Conservation (phyloP, 805 yeast species). For the Wickerhamomyces strasburgensis region DNA sequence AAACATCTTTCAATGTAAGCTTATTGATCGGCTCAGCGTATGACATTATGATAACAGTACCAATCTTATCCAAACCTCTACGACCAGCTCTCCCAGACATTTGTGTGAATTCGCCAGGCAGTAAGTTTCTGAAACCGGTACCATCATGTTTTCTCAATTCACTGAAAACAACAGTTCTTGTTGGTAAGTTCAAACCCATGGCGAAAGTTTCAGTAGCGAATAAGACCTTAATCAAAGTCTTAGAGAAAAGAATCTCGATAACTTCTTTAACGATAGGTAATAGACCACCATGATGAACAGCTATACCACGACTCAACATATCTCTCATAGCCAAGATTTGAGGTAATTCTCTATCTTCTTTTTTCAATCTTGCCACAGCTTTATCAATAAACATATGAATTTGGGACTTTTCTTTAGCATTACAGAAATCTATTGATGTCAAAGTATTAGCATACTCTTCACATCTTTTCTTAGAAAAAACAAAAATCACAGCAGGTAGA, state of each 20-base stretch:
- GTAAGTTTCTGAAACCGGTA: slow-evolving; percentile 65
- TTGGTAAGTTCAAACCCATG: slow-evolving; percentile 95
- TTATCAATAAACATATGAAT: slow-evolving; percentile 90
- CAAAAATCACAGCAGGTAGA: slow-evolving; percentile 91
- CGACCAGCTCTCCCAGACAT: slow-evolving; percentile 99
- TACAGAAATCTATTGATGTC: slow-evolving; percentile 70
- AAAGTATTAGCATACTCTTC: slow-evolving; percentile 88
- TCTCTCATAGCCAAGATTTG: slow-evolving; percentile 83
- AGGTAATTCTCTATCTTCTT: slow-evolving; percentile 90
- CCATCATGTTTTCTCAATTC: slow-evolving; percentile 91
- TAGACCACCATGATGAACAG: slow-evolving; percentile 93
- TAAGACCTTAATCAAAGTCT: slow-evolving; percentile 78
- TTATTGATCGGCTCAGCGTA: slow-evolving; percentile 59
- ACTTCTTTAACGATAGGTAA: slow-evolving; percentile 90
- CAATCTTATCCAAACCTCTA: slow-evolving; percentile 89
- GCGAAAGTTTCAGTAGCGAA: slow-evolving; percentile 99
- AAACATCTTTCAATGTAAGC: slow-evolving; percentile 67
- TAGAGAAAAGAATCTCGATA: slow-evolving; percentile 87
- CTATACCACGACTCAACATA: slow-evolving; percentile 83
- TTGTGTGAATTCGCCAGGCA: slow-evolving; percentile 97
- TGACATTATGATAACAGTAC: slow-evolving; percentile 92
- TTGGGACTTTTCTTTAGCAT: slow-evolving; percentile 81
- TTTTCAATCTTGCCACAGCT: slow-evolving; percentile 80
- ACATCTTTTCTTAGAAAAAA: slow-evolving; percentile 88
- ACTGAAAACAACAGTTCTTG: slow-evolving; percentile 91